Conservation (phyloP, 495 filamentous ascomycete genomes). For the Aspergillus conjunctus region DNA sequence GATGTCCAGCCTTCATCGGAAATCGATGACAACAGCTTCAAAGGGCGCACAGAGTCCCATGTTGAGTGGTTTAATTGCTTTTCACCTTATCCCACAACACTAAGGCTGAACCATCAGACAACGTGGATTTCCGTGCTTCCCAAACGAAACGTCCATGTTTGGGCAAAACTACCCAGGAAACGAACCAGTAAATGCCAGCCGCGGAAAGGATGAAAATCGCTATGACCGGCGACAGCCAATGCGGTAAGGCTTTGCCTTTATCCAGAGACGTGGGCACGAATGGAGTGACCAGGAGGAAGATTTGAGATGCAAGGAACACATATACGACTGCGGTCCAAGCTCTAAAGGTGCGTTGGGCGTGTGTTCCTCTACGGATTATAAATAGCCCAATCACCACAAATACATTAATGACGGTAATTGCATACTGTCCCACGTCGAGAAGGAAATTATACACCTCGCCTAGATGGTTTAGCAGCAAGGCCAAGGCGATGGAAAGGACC, state of each 20-base stretch:
- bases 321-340: constrained; percentile 52
- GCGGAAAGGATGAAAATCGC: constrained; percentile 34
- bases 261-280: constrained; percentile 33
- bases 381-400: constrained; percentile 60
- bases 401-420: constrained; percentile 59
- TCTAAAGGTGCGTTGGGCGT: constrained; percentile 62
- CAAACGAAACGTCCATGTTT: constrained; percentile 8
- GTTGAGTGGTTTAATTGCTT: background rate
- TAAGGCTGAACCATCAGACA: constrained; percentile 6
- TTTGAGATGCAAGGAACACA: constrained; percentile 40
- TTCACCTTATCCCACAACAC: constrained; percentile 20
- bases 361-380: constrained; percentile 57
- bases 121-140: constrained; percentile 10
- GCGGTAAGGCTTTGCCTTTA: constrained; percentile 36
- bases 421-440: constrained; percentile 68
- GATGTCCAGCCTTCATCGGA: background rate
- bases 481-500: background rate
- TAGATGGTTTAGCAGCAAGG: background rate
- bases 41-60: background rate
- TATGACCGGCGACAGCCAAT: constrained; percentile 41
- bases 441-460: constrained; percentile 67
- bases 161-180: constrained; percentile 13
- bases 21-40: background rate
- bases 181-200: constrained; percentile 37
- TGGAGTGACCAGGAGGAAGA: constrained; percentile 42